Conservation (phyloP, 2,329 filamentous ascomycete species). For the Trichoderma sp. region DNA sequence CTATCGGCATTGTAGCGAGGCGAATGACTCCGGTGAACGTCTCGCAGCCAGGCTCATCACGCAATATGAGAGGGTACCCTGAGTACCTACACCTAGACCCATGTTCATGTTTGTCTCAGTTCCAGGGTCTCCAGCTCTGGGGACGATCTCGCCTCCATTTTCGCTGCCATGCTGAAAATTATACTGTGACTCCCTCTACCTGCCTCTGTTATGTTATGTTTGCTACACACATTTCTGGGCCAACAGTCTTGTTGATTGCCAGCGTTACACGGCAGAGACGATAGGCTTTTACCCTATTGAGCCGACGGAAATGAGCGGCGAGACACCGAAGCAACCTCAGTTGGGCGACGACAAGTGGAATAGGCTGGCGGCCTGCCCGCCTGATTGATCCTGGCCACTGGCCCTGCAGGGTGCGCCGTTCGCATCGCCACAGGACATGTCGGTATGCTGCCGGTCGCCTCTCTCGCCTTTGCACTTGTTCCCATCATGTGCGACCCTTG, state of each 20-base stretch:
- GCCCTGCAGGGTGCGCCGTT: neutral
- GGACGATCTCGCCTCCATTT: neutral
- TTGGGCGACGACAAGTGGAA: neutral
- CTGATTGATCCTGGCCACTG: neutral
- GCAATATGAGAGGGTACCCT: neutral
- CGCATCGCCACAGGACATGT: slow-evolving; percentile 12
- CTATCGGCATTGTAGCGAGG: neutral
- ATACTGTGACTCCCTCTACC: neutral
- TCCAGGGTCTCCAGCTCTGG: neutral
- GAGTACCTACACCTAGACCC: neutral
- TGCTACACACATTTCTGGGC: neutral
- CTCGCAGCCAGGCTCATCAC: neutral
- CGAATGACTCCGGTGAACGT: neutral
- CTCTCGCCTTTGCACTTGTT: neutral
- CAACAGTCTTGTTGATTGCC: slow-evolving; percentile 4
- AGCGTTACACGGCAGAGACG: neutral
- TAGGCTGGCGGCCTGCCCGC: neutral
- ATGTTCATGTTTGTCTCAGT: neutral
- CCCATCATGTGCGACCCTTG: slow-evolving; percentile 15
- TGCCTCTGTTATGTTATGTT: neutral
- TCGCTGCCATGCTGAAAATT: neutral
- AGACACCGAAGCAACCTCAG: neutral
- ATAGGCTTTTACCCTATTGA: slow-evolving; percentile 8
- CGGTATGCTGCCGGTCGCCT: neutral
- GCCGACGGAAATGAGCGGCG: slow-evolving; percentile 8